A percentile compares a stretch with the other conserved stretches of the same genome.
phyloP scores from a whole-genome alignment of 352 stramenopile species.

The Globisporangium camurandrum region DNA sequence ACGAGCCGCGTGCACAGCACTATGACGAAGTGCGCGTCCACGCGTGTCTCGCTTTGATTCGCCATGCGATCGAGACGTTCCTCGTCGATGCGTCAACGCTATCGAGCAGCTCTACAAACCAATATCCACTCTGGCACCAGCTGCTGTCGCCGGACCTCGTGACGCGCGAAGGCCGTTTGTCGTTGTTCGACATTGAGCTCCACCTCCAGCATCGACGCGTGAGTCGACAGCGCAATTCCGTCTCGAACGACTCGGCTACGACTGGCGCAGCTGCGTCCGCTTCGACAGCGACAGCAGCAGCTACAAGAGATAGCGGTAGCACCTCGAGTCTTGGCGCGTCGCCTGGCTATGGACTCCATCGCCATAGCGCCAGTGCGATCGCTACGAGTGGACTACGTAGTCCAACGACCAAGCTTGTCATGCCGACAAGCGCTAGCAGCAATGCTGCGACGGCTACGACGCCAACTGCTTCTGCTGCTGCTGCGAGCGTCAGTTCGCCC shows the following conservation, averaged over 20 bases:
- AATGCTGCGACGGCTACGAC: too few species aligned
- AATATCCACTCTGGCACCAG: conserved; percentile 26
- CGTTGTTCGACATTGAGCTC: conserved; percentile 47
- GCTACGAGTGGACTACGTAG: conserved; percentile 17
- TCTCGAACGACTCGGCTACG: conserved; percentile 4
- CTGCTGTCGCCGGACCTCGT: conserved; percentile 49
- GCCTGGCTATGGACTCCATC: neutral
- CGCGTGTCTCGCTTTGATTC: conserved; percentile 39
- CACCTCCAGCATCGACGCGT: conserved; percentile 42
- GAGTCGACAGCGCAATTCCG: conserved; percentile 25
- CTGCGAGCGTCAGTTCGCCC: neutral
- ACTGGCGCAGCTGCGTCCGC: too few species aligned
- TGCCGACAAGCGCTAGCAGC: neutral
- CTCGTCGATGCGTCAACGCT: conserved; percentile 20
- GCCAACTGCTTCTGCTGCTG: neutral
- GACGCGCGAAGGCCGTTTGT: conserved; percentile 26
- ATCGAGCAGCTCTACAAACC: neutral
- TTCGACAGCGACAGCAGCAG: too few species aligned
- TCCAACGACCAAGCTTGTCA: conserved; percentile 19
- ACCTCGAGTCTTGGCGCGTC: neutral
- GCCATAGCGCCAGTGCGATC: conserved; percentile 6
- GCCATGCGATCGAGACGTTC: conserved; percentile 54
- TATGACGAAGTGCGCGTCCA: conserved; percentile 56
- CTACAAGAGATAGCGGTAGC: neutral
- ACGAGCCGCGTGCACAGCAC: neutral